These are phyloP conservation scores for Odontarrhena argentea DNA, from an alignment of 345 rosid species.

Conservation along the genomic window DNA sequence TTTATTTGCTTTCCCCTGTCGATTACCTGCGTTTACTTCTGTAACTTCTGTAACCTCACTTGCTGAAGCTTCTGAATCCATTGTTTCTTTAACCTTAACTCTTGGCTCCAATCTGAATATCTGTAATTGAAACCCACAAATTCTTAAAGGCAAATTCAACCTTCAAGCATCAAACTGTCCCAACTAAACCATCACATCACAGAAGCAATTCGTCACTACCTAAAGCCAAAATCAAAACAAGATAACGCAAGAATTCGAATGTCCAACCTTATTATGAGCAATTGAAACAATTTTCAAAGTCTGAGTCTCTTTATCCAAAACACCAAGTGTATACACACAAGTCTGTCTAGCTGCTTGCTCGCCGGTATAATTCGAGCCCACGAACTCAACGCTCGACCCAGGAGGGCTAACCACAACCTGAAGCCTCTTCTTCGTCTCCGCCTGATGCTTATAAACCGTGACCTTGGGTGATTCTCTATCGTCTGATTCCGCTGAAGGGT, in stretches of 20 bases:
- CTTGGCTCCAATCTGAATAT: conserved; percentile 77
- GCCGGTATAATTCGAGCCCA: conserved; percentile 64
- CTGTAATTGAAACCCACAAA: conserved; percentile 42
- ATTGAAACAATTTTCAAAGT: conserved; percentile 70
- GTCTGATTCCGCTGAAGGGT: conserved; percentile 39
- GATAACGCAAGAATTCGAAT: not conserved
- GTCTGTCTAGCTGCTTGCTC: conserved; percentile 68
- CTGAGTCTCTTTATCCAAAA: conserved; percentile 64
- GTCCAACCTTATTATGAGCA: conserved; percentile 71
- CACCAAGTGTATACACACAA: conserved; percentile 65
- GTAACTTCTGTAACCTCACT: conserved; percentile 15
- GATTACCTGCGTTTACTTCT: conserved; percentile 43
- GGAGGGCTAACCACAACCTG: conserved; percentile 74
- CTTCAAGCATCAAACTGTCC: not conserved
- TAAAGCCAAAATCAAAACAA: not conserved
- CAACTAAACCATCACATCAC: not conserved
- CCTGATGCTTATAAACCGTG: conserved; percentile 50
- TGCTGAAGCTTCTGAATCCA: conserved; percentile 43
- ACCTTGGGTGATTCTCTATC: conserved; percentile 36
- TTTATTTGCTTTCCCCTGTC: conserved; percentile 23
- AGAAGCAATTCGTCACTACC: not conserved
- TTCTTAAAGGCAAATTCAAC: conserved; percentile 5
- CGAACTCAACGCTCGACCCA: conserved; percentile 63
- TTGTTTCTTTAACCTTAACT: conserved; percentile 36
- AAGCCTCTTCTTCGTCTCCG: conserved; percentile 50